phyloP scores from a whole-genome alignment of 768 basidiomycete genomes.

The Paxillus ammoniavirescens region DNA sequence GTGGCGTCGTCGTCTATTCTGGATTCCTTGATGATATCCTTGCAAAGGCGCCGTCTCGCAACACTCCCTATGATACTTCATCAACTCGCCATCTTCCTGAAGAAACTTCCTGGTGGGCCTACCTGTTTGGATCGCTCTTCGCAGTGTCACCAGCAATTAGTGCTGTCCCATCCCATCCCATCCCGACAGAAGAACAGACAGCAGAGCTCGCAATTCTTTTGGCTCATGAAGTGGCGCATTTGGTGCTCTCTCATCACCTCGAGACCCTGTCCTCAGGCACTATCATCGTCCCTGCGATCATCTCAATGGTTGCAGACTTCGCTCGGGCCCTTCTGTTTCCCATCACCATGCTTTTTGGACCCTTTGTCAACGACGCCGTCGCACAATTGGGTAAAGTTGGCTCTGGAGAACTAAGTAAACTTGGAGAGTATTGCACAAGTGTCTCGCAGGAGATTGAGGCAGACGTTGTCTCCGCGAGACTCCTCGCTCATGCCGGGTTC shows the following conservation, averaged over 20 bases:
- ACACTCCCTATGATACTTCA: conserved; percentile 25
- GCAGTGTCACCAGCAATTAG: conserved; percentile 28
- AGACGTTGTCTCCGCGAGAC: conserved; percentile 80
- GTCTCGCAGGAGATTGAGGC: conserved; percentile 89
- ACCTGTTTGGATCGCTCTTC: conserved; percentile 45
- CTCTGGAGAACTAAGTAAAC: conserved; percentile 68
- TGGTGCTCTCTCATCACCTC: conserved; percentile 87
- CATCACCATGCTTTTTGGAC: conserved; percentile 87
- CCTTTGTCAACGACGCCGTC: conserved; percentile 93
- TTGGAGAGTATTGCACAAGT: conserved; percentile 75
- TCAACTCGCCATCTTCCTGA: conserved; percentile 15
- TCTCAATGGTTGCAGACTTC: conserved; percentile 76
- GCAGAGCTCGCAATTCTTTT: conserved; percentile 86
- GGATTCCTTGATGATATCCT: conserved; percentile 91
- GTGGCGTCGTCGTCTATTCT: conserved; percentile 92
- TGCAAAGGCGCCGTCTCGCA: conserved; percentile 33
- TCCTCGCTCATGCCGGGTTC: conserved; percentile 91
- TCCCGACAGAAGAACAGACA: conserved; percentile 80
- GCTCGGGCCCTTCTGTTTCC: conserved; percentile 82
- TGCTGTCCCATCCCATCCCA: conserved; percentile 38
- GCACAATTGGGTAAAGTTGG: conserved; percentile 77
- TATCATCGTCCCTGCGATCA: conserved; percentile 76
- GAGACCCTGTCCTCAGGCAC: conserved; percentile 86
- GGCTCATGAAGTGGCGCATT: conserved; percentile 91
- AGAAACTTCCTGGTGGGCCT: conserved; percentile 44